Evolutionary conservation across 2,329 filamentous ascomycete species (phyloP), one percentile per base, ranked within the genome.

Genomic region (Trichoderma breve): DNA sequence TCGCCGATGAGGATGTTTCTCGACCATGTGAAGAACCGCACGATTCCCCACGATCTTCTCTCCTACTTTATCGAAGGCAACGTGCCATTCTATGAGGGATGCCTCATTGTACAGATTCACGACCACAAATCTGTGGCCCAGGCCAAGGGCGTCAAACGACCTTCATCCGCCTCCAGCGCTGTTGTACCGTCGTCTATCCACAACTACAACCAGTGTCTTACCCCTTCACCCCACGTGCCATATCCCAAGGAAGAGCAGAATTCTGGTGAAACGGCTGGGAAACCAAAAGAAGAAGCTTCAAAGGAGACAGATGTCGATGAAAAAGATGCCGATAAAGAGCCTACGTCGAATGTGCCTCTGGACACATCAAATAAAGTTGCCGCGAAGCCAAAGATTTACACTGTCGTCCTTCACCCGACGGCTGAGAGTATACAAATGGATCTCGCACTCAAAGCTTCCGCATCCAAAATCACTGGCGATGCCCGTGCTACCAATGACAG

Each of bases 21-120:
- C 47, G 90, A 97, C 75, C 94, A 97, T 80, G 81, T 98, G 60
- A 88, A 88, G 75, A 85, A 84, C 55, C 89, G 92, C 71, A 97
- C 93, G 0, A 86, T 99, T 43, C 96, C 96, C 1, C 94, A 98
- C 81, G 94, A 98, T 76, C 89, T 98, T 79, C 84, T 98, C 12
- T 90, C 92, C 62, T 92, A 95, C 75, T 89, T 99, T 70, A 86
- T 90, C 32, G 86, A 89, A 62, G 86, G 86, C 21, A 89, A 90
- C 24, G 92, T 97, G 15, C 86, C 87, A 11, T 98, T 97, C 79
- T 99, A 98, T 80, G 95, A 98, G 81, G 94, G 93, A 36, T 97
- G 95, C 78, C 87, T 99, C 71, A 98, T 99, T 76, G 94, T 99
- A 43, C 92, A 97, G 80, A 85, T 98, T n/a, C 89, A 97, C 77